These are phyloP conservation scores for Solanum sitiens DNA, from an alignment of 257 asterid genomes.

Conservation along the genomic window DNA sequence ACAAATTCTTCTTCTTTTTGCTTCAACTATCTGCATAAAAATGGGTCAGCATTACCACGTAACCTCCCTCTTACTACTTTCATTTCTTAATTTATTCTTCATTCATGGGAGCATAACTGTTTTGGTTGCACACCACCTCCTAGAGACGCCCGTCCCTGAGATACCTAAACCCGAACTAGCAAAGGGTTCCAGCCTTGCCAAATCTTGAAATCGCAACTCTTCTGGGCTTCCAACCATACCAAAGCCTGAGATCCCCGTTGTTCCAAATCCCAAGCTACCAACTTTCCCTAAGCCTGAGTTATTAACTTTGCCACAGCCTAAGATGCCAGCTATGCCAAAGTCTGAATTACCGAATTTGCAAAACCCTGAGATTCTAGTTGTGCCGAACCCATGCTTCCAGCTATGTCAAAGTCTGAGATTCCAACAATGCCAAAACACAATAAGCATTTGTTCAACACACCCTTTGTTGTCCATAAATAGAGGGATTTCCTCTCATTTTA, in stretches of 20 bases:
- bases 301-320: not conserved
- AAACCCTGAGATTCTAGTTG: not conserved
- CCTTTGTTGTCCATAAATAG: too few relatives aligned
- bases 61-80: not conserved
- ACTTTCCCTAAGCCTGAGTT: not conserved
- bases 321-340: not conserved
- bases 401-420: not conserved
- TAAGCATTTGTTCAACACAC: too few relatives aligned
- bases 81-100: not conserved
- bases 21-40: not conserved
- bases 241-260: constrained; percentile 5
- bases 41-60: not conserved
- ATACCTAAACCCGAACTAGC: not conserved
- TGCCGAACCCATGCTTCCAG: not conserved
- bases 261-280: constrained; percentile 5
- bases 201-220: not conserved
- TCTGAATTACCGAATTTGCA: not conserved
- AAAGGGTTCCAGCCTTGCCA: not conserved
- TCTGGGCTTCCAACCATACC: constrained; percentile 11
- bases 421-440: not conserved
- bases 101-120: not conserved
- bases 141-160: constrained; percentile 1
- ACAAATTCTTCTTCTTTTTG: not conserved
- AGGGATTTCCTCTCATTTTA: too few relatives aligned
- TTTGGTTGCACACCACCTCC: constrained; percentile 11